A percentile compares a stretch with the other conserved stretches of the same genome.
Conservation (phyloP, 129 eudicot genomes). For the Flaveria bidentis region DNA sequence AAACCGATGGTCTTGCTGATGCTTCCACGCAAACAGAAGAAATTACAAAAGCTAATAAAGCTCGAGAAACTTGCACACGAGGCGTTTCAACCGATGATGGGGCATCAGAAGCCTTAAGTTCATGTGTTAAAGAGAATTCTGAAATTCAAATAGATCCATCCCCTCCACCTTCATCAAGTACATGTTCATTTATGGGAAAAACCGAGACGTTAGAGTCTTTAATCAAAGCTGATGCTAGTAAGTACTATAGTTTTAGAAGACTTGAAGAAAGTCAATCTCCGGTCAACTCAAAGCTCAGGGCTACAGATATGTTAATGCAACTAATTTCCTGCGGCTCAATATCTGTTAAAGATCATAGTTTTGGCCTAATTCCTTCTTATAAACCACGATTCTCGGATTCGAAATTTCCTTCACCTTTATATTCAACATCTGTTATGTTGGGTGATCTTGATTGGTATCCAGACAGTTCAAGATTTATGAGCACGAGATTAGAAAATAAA, state of each 20-base stretch:
- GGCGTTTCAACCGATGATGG: conserved; percentile 88
- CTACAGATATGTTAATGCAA: conserved; percentile 81
- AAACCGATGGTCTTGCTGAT: conserved; percentile 68
- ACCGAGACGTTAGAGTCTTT: conserved; percentile 75
- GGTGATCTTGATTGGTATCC: conserved; percentile 78
- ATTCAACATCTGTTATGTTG: conserved; percentile 71
- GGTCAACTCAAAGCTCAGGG: conserved; percentile 55
- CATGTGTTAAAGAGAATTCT: conserved; percentile 34
- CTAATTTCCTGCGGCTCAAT: conserved; percentile 91
- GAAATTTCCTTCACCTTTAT: conserved; percentile 77
- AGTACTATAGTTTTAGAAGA: conserved; percentile 62
- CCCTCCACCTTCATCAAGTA: conserved; percentile 61
- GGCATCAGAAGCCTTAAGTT: conserved; percentile 33
- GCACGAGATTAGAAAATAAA: conserved; percentile 74
- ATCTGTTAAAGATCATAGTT: conserved; percentile 84
- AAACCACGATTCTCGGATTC: conserved; percentile 68
- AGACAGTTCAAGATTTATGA: conserved; percentile 65
- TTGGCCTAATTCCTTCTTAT: conserved; percentile 77
- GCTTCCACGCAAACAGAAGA: conserved; percentile 94
- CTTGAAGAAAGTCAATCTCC: conserved; percentile 48
- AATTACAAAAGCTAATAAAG: conserved; percentile 30
- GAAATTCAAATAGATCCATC: conserved; percentile 56
- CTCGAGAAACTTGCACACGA: conserved; percentile 61
- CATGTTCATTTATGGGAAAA: conserved; percentile 63
- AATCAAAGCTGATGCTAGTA: conserved; percentile 81